phyloP scores from a whole-genome alignment of 768 basidiomycete species.

The Hirschioporus abietinus region DNA sequence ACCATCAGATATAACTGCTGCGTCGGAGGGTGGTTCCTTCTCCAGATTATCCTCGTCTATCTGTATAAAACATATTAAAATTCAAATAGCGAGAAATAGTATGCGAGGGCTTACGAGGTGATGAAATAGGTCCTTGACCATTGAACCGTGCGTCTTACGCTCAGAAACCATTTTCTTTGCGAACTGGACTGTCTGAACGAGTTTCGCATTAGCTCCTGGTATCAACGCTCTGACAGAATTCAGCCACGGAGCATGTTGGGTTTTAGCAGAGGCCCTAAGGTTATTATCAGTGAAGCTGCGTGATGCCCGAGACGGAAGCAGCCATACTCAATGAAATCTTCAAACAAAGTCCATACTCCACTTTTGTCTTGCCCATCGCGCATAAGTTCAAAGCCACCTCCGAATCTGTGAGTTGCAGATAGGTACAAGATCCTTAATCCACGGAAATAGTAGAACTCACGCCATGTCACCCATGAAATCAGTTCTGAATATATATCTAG shows the following conservation, averaged over 20 bases:
- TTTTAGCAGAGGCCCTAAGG: conserved; percentile 6
- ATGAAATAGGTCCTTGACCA: conserved; percentile 30
- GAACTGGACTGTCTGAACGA: neutral
- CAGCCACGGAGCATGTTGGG: conserved; percentile 22
- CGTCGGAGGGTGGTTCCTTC: conserved; percentile 22
- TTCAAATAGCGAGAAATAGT: neutral
- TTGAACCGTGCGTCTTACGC: conserved; percentile 4
- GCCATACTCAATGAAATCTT: conserved; percentile 39
- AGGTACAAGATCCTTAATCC: too few species aligned
- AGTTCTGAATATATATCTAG: conserved; percentile 23
- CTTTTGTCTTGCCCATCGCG: conserved; percentile 33
- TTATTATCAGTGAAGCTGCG: conserved; percentile 2
- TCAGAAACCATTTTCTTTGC: neutral
- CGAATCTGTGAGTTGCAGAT: conserved; percentile 24
- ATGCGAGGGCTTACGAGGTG: conserved; percentile 34
- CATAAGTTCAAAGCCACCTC: conserved; percentile 33
- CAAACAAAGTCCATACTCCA: conserved; percentile 38
- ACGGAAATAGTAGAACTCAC: conserved; percentile 18
- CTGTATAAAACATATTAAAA: conserved; percentile 19
- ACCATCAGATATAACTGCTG: conserved; percentile 32
- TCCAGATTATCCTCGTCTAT: conserved; percentile 36
- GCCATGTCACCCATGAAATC: conserved; percentile 37
- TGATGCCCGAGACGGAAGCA: too few species aligned
- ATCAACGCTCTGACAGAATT: conserved; percentile 40
- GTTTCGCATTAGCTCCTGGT: conserved; percentile 39